These are phyloP conservation scores for Arthrobotrys conoides DNA, from an alignment of 2,329 filamentous ascomycete species.

Conservation along the genomic window DNA sequence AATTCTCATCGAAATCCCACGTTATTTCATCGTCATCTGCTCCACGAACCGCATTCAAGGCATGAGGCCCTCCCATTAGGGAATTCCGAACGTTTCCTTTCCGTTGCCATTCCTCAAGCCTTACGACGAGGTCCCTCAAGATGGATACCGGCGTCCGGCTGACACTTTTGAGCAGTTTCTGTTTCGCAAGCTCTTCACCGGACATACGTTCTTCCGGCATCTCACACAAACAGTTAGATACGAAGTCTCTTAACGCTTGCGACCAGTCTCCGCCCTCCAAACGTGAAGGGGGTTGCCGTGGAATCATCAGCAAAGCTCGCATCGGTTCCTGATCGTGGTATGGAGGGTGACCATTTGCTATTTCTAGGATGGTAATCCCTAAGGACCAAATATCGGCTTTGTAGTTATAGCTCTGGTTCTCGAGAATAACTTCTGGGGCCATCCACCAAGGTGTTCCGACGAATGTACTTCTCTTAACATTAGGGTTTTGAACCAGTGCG, in stretches of 20 bases:
- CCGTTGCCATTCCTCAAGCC: conserved; percentile 63
- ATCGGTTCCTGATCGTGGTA: conserved; percentile 70
- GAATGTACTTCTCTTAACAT: conserved; percentile 83
- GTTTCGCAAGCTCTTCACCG: conserved; percentile 63
- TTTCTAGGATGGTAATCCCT: conserved; percentile 84
- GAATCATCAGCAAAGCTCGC: conserved; percentile 71
- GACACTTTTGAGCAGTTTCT: conserved; percentile 63
- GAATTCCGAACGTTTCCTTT: conserved; percentile 63
- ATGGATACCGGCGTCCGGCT: conserved; percentile 61
- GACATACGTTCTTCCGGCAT: conserved; percentile 78
- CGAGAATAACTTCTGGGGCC: conserved; percentile 82
- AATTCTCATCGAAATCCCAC: conserved; percentile 56
- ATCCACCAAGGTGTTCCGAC: conserved; percentile 90
- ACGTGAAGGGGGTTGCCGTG: conserved; percentile 74
- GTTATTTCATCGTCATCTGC: conserved; percentile 49
- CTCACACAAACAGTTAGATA: conserved; percentile 80
- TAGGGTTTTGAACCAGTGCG: conserved; percentile 80
- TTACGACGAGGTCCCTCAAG: conserved; percentile 63
- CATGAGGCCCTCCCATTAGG: conserved; percentile 58
- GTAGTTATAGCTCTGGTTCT: conserved; percentile 74
- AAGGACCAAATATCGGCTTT: conserved; percentile 88
- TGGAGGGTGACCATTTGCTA: conserved; percentile 82
- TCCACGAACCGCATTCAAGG: conserved; percentile 38
- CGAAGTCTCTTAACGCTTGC: conserved; percentile 76
- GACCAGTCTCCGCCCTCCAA: conserved; percentile 82